Percentiles rank a stretch among this genome's conserved stretches.
Evolutionary conservation across 495 filamentous ascomycete genomes (phyloP).

Genomic region (Aspergillus ellipticus): DNA sequence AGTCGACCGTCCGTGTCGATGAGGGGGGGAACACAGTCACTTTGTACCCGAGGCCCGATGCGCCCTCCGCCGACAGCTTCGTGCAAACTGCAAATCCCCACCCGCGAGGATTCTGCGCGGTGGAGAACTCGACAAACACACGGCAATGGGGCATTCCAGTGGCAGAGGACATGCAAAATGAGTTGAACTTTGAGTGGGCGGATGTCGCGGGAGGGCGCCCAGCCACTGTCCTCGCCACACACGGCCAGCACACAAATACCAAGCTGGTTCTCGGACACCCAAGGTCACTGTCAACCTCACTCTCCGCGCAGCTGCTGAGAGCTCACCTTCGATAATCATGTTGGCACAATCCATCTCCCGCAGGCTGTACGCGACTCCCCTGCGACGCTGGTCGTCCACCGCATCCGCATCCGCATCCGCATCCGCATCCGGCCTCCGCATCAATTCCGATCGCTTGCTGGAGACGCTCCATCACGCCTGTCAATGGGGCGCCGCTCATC

Average conservation of each 20-base stretch:
- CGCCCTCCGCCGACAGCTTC: neutral
- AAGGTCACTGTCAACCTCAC: neutral
- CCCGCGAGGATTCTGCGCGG: neutral
- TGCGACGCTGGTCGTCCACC: neutral
- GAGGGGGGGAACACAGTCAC: neutral
- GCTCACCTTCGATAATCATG: neutral
- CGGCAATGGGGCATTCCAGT: no score
- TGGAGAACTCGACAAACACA: no score
- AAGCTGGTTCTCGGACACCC: no score
- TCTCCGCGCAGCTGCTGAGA: neutral
- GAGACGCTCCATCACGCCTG: neutral
- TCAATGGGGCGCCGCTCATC: conserved; percentile 1
- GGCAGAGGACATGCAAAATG: no score
- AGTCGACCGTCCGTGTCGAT: neutral
- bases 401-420: neutral
- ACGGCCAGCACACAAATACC: neutral
- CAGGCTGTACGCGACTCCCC: neutral
- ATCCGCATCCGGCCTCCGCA: neutral
- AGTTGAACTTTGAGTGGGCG: neutral
- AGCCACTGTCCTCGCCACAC: neutral
- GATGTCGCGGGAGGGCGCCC: conserved; percentile 1
- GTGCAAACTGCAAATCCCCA: neutral
- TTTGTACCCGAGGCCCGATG: neutral
- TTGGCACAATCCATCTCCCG: neutral
- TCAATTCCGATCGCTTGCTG: neutral